These are phyloP conservation scores for Aureobasidium leucospermi DNA, from an alignment of 2,329 filamentous ascomycete genomes.

Conservation along the genomic window DNA sequence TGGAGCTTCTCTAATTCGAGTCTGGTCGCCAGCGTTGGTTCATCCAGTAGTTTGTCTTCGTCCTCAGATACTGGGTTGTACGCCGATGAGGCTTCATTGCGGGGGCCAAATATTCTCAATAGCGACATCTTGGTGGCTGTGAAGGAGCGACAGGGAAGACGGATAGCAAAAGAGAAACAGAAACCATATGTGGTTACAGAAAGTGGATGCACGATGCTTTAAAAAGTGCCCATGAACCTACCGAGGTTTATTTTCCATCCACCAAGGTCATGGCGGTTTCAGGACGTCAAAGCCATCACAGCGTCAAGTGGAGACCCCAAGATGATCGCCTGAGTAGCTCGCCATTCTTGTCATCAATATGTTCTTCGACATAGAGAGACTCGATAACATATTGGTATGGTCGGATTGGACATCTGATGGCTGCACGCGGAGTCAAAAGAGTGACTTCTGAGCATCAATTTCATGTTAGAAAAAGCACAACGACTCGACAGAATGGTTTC, in stretches of 20 bases:
- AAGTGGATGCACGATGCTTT: neutral
- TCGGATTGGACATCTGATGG: neutral
- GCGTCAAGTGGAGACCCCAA: neutral
- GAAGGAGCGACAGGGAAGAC: neutral
- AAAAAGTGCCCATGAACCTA: neutral
- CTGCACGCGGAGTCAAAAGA: neutral
- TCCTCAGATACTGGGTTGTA: slow-evolving; percentile 6
- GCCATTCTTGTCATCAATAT: neutral
- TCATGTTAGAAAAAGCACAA: neutral
- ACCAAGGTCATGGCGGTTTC: slow-evolving; percentile 10
- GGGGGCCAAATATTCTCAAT: neutral
- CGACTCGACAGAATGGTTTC: neutral
- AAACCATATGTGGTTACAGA: neutral
- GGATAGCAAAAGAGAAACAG: neutral
- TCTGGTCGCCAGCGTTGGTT: neutral
- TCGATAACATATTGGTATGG: neutral
- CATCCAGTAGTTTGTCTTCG: slow-evolving; percentile 5
- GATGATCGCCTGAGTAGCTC: slow-evolving; percentile 4
- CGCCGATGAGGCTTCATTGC: neutral
- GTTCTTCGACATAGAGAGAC: no score
- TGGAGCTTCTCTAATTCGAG: neutral
- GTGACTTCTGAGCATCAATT: neutral
- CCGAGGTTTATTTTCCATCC: neutral
- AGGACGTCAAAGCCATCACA: neutral
- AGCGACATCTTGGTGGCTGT: neutral